Evolutionary conservation across 768 basidiomycete species (phyloP), one percentile per base, ranked within the genome.

Genomic region (Collybia sordida): DNA sequence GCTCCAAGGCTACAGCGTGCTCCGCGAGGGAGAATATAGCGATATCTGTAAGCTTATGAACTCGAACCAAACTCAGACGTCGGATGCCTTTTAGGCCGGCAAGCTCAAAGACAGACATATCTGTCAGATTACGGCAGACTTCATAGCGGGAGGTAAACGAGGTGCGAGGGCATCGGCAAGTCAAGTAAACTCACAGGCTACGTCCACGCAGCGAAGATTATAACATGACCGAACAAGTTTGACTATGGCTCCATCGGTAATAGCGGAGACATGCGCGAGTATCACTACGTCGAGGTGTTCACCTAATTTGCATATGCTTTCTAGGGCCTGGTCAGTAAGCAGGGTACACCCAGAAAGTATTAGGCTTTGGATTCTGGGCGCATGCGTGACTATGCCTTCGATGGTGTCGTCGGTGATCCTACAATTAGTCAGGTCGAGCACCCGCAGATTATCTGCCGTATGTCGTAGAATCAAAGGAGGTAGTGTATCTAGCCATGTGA

Each of bases 91-190:
- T 73, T 42, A 95, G 72, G 15, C 74, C 73, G 6, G 88, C 85
- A 39, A 97, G 69, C 71, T 93, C 93, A 60, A 87, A 81, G 19
- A 95, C 83, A 41, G 86, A 80, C 75, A 90, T 77, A 65, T 98
- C 93, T 51, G 92, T 95, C 49, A 98, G 70, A 51, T 82, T 78
- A 23, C 84, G 77, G 70, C 93, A 94, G 70, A 88, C 90, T 92
- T 54, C 41, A 59, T 45, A 25, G 50, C 50, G n/a, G 31, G 46
- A 27, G 47, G 36, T 45, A 40, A 36, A 27, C 38, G 1, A 25
- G 3, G 42, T 53, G 19, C 54, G 39, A 41, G 47, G 18, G 34
- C 45, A 41, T 45, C 27, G 45, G 49, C 52, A 14, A 51, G 19
- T 56, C 50, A 45, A 44, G 47, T n/a, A 14, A 23, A 75, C 90